A percentile compares a stretch with the other conserved stretches of the same genome.
Evolutionary conservation across 805 yeast species (phyloP).

Genomic region (Sugiyamaella lignohabitans): DNA sequence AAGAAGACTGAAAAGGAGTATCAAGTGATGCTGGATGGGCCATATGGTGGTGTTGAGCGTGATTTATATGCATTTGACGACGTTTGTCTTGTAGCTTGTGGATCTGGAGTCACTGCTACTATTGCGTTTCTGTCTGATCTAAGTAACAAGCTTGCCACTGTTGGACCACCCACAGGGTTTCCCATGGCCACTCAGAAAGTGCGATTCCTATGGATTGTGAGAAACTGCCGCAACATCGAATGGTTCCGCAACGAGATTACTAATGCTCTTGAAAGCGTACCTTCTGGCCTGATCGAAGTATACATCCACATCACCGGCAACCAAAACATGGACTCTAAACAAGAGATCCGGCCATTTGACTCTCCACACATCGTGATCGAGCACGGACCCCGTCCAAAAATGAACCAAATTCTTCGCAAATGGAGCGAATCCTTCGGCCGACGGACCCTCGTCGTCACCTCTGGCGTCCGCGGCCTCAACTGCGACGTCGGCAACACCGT

Average conservation of each 20-base stretch:
- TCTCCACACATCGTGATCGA: neutral
- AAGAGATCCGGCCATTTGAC: too few relatives aligned
- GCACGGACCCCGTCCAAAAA: slow-evolving; percentile 9
- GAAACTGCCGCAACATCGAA: slow-evolving; percentile 5
- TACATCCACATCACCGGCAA: slow-evolving; percentile 6
- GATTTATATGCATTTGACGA: slow-evolving; percentile 39
- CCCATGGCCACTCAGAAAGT: slow-evolving; percentile 3
- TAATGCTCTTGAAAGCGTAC: slow-evolving; percentile 3
- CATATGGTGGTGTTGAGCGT: slow-evolving; percentile 41
- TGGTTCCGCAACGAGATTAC: slow-evolving; percentile 13
- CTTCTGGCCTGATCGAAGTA: slow-evolving; percentile 4
- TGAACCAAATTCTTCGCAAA: neutral
- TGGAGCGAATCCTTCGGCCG: slow-evolving; percentile 15
- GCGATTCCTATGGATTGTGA: slow-evolving; percentile 16
- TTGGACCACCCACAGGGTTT: neutral
- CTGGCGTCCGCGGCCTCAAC: slow-evolving; percentile 10
- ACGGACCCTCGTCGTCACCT: slow-evolving; percentile 10
- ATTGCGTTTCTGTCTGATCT: slow-evolving; percentile 12
- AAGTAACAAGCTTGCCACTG: neutral
- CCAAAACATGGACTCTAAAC: neutral
- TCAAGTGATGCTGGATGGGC: slow-evolving; percentile 40
- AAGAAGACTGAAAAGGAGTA: slow-evolving; percentile 4
- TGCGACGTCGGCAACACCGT: slow-evolving; percentile 13
- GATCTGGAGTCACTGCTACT: slow-evolving; percentile 39
- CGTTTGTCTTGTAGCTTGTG: slow-evolving; percentile 36